phyloP scores from a whole-genome alignment of 2,329 filamentous ascomycete genomes.

The Colletotrichum nymphaeae region DNA sequence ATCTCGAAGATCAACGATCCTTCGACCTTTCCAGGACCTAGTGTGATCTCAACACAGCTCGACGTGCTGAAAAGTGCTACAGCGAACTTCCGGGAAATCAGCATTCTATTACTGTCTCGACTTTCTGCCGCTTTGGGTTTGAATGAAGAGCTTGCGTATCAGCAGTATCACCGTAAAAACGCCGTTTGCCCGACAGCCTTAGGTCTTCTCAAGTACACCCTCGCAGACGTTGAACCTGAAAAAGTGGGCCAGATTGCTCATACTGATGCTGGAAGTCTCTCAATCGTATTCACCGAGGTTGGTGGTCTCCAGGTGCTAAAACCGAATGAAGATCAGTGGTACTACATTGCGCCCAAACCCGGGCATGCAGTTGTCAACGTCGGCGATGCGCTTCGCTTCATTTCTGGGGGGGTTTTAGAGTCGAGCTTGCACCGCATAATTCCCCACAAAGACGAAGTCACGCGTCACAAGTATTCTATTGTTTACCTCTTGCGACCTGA shows the following conservation, averaged over 20 bases:
- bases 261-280: slow-evolving; percentile 38
- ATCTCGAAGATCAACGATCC: slow-evolving; percentile 8
- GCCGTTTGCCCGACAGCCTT: slow-evolving; percentile 15
- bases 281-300: slow-evolving; percentile 38
- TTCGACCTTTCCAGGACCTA: slow-evolving; percentile 4
- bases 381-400: slow-evolving; percentile 35
- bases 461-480: slow-evolving; percentile 38
- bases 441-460: slow-evolving; percentile 33
- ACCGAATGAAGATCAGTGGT: slow-evolving; percentile 35
- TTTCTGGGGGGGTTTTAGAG: slow-evolving; percentile 27
- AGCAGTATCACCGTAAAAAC: slow-evolving; percentile 13
- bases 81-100: slow-evolving; percentile 5
- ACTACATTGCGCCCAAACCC: slow-evolving; percentile 34
- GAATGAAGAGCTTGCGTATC: not conserved
- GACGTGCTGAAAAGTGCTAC: not conserved
- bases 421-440: slow-evolving; percentile 38
- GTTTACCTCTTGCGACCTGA: slow-evolving; percentile 39
- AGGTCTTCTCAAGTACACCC: slow-evolving; percentile 16
- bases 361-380: slow-evolving; percentile 34
- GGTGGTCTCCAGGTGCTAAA: slow-evolving; percentile 37
- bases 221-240: slow-evolving; percentile 4
- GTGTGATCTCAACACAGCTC: slow-evolving; percentile 1
- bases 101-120: not conserved
- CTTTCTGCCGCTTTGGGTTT: not conserved
- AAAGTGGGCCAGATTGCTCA: slow-evolving; percentile 34